A percentile compares a stretch with the other conserved stretches of the same genome.
These are phyloP conservation scores for Kluyveromyces dobzhanskii DNA, from an alignment of 805 yeast genomes.

Conservation along the genomic window DNA sequence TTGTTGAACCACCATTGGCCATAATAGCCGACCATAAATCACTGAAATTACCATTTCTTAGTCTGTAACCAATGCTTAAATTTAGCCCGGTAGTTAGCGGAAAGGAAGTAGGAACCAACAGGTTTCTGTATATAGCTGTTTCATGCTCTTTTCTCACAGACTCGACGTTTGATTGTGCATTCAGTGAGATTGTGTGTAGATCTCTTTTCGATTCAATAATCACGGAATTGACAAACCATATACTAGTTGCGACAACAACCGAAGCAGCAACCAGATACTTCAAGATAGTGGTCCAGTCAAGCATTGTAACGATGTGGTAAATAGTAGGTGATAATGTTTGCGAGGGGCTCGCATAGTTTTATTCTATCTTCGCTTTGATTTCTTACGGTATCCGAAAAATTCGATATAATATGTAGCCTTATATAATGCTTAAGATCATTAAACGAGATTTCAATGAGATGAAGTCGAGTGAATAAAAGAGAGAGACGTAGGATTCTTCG, in stretches of 20 bases:
- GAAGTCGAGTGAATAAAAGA: no score
- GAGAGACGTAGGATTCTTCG: no score
- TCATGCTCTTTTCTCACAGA: conserved; percentile 58
- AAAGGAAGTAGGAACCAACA: conserved; percentile 62
- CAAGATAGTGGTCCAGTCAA: conserved; percentile 7
- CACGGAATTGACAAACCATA: conserved; percentile 12
- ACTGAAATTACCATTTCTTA: conserved; percentile 66
- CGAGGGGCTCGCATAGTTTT: no score
- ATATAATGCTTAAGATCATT: no score
- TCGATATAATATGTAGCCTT: no score
- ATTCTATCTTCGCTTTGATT: no score
- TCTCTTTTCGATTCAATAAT: conserved; percentile 36
- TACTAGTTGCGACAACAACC: conserved; percentile 8
- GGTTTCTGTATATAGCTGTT: conserved; percentile 69
- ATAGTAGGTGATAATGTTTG: no score
- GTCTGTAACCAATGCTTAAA: conserved; percentile 52
- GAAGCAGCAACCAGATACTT: conserved; percentile 9
- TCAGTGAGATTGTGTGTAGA: conserved; percentile 47
- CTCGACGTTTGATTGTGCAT: conserved; percentile 58
- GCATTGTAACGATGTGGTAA: not conserved
- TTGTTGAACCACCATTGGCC: conserved; percentile 18
- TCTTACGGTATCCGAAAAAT: no score
- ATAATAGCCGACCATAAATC: conserved; percentile 62
- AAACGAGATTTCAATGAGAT: no score
- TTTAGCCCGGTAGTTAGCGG: conserved; percentile 63